Conservation (phyloP, 805 yeast genomes). For the Metschnikowia baotianmanensis region DNA sequence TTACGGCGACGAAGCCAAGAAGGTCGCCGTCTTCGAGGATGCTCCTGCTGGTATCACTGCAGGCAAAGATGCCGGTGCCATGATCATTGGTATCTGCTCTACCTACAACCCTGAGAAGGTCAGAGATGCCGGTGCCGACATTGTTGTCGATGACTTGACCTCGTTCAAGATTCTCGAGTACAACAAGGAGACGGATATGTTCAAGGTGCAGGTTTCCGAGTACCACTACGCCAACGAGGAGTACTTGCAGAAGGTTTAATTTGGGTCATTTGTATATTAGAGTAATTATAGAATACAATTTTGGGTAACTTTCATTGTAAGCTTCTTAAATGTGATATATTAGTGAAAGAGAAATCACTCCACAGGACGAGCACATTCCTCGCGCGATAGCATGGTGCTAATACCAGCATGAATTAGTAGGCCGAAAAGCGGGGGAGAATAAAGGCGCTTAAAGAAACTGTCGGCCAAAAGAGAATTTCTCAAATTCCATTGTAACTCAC, state of each 20-base stretch:
- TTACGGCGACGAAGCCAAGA: slow-evolving; percentile 32
- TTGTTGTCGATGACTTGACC: slow-evolving; percentile 71
- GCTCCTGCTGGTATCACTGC: slow-evolving; percentile 88
- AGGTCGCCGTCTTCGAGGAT: slow-evolving; percentile 75
- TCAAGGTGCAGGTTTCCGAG: slow-evolving; percentile 39
- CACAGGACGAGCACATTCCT: too few species aligned
- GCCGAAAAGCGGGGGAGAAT: too few species aligned
- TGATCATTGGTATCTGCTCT: slow-evolving; percentile 79
- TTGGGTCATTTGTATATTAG: slow-evolving; percentile 8
- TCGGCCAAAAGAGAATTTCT: too few species aligned
- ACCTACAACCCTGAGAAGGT: slow-evolving; percentile 70
- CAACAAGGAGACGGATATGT: slow-evolving; percentile 41
- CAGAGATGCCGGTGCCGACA: slow-evolving; percentile 74
- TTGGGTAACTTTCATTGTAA: neutral
- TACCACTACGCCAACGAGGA: slow-evolving; percentile 45
- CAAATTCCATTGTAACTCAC: too few species aligned
- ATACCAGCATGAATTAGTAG: too few species aligned
- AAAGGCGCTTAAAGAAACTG: too few species aligned
- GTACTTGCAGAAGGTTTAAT: slow-evolving; percentile 26
- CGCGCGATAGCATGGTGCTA: too few species aligned
- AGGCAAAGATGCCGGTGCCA: slow-evolving; percentile 81
- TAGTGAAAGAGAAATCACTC: too few species aligned
- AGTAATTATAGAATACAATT: slow-evolving; percentile 8
- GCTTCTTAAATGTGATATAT: too few species aligned
- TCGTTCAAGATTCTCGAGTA: slow-evolving; percentile 58